Conservation (phyloP, 1,284 basidiomycete genomes). For the Gomphus bonarii region DNA sequence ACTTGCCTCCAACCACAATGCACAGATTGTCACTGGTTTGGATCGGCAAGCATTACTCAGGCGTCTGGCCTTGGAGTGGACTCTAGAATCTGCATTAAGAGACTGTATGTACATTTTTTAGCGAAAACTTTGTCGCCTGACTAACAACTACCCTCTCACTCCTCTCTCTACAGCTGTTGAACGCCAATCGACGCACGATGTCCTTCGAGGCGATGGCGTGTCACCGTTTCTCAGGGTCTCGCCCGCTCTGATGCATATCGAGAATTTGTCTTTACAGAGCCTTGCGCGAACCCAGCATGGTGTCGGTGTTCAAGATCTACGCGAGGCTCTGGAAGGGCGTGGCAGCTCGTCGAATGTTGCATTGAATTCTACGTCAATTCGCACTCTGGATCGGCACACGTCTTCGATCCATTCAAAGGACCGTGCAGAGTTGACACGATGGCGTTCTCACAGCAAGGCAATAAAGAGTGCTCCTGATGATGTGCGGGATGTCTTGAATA, state of each 20-base stretch:
- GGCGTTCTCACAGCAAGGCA: neutral
- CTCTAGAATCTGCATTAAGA: constrained; percentile 60
- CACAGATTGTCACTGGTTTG: constrained; percentile 56
- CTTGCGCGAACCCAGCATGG: constrained; percentile 62
- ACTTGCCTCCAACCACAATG: constrained; percentile 38
- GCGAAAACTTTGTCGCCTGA: neutral
- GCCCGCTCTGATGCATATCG: constrained; percentile 78
- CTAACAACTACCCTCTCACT: neutral
- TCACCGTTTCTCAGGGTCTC: constrained; percentile 70
- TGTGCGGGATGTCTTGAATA: constrained; percentile 68
- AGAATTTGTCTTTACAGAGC: constrained; percentile 77
- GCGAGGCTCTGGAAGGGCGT: constrained; percentile 78
- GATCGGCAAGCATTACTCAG: constrained; percentile 45
- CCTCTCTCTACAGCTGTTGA: constrained; percentile 40
- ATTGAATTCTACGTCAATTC: constrained; percentile 54
- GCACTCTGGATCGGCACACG: constrained; percentile 35
- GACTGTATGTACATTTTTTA: constrained; percentile 47
- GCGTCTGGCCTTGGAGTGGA: constrained; percentile 55
- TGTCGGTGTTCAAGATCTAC: constrained; percentile 76
- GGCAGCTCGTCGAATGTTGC: constrained; percentile 70
- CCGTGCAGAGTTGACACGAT: constrained; percentile 4
- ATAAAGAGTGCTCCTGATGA: constrained; percentile 41
- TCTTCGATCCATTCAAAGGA: constrained; percentile 14
- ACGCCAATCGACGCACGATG: constrained; percentile 44
- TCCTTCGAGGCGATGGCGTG: constrained; percentile 47